Conservation (phyloP, 2,329 filamentous ascomycete genomes). For the Aspergillus niger region DNA sequence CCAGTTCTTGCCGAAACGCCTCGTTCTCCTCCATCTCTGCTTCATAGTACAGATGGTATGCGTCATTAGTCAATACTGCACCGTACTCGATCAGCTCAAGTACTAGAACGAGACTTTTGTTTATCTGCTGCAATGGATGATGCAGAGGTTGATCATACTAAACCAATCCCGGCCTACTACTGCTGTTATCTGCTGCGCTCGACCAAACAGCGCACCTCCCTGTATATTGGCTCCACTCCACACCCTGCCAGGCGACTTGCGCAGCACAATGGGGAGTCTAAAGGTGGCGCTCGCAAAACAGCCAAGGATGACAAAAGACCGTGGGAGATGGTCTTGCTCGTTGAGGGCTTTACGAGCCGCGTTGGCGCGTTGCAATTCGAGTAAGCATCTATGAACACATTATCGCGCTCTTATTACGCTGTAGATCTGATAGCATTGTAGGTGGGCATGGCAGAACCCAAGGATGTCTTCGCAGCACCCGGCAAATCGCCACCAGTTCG, state of each 20-base stretch:
- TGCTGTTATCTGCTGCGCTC: constrained; percentile 92
- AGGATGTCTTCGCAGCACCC: constrained; percentile 65
- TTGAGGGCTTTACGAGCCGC: constrained; percentile 85
- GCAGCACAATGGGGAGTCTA: constrained; percentile 85
- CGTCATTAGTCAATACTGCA: not conserved
- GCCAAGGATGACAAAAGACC: constrained; percentile 69
- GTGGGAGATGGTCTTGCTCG: constrained; percentile 87
- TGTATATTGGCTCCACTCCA: constrained; percentile 92
- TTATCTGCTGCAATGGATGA: constrained; percentile 21
- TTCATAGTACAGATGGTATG: not conserved
- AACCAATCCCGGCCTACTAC: constrained; percentile 80
- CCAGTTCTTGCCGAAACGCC: not conserved
- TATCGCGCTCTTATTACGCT: constrained; percentile 1
- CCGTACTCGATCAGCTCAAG: not conserved
- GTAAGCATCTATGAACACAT: constrained; percentile 52
- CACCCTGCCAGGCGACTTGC: constrained; percentile 80
- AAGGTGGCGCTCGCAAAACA: constrained; percentile 80
- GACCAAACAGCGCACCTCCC: constrained; percentile 65
- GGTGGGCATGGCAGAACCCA: constrained; percentile 90
- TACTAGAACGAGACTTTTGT: not conserved
- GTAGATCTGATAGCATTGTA: constrained; percentile 36
- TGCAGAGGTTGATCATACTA: constrained; percentile 42
- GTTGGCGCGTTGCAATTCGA: constrained; percentile 92
- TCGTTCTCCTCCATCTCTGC: not conserved
- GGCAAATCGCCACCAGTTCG: constrained; percentile 56